Base-by-base conservation (phyloP, 257 asterid species). In the Ehretia macrophylla region DNA sequence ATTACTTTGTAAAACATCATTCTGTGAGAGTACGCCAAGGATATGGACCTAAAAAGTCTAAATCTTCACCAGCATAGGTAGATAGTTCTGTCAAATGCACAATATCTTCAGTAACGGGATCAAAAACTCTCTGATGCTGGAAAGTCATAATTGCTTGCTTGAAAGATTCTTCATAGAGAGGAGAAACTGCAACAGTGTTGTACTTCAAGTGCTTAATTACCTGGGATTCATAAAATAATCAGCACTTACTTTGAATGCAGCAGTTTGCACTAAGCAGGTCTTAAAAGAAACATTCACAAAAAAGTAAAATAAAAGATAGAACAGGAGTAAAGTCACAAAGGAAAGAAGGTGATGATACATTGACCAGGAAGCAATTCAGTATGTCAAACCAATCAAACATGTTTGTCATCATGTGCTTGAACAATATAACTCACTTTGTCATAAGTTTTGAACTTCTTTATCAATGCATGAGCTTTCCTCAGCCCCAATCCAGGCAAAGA, bases 401-500 rank as follows among this genome's bases (percentile, higher is more conserved):
- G 53, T 35, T 20, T 38, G 64, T 35, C 38, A 11, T 44, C 49
- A 63, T 44, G 46, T 38, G 47, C 51, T 38, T 23, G 32, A 55
- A 11, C 51, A 32, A 18, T 5, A n/a, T 17, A 54, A 67, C 66
- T 80, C 71, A 92, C 99, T 78, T 83, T 84, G 72, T 86, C 85
- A 21, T 81, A 80, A 72, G 75, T 79, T 68, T 68, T 83, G 64
- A 83, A 85, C 80, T 81, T 88, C 77, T 85, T 92, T 48, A 92
- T 80, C 70, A 92, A 66, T 61, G 85, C 68, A 63, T 92, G 91
- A 61, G 99, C 95, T 64, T 80, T 92, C 72, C 86, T 88, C 56
- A 92, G 83, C 62, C 99, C 99, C 97, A 92, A 84, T 64, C 99
- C 99, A 27, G 95, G 96, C 71, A 92, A 75, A 45, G 97, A 88